Conservation (phyloP, 257 asterid genomes). For the Solanum tacnaense region DNA sequence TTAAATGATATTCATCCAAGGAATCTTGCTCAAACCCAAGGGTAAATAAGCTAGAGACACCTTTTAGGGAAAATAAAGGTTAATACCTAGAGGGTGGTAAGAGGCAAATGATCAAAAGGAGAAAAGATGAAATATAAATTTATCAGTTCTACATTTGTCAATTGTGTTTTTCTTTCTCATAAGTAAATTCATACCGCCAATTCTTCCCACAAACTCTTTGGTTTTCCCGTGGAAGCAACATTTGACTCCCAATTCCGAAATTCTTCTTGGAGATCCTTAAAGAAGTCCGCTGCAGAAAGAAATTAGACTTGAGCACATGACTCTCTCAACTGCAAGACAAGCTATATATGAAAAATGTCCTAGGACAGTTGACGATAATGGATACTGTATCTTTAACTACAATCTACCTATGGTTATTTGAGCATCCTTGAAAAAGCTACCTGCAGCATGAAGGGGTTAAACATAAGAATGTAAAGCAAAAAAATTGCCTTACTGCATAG, state of each 20-base stretch:
- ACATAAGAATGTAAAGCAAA: slow-evolving; percentile 32
- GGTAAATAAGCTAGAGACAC: not conserved
- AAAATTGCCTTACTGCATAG: not conserved
- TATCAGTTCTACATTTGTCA: not conserved
- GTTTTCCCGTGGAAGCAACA: slow-evolving; percentile 59
- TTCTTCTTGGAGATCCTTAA: slow-evolving; percentile 90
- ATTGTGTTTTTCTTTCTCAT: not conserved
- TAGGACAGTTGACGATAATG: slow-evolving; percentile 5
- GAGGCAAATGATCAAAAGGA: not conserved
- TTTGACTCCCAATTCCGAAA: slow-evolving; percentile 78
- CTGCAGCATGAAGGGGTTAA: slow-evolving; percentile 70
- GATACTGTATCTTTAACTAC: not conserved
- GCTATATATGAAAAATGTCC: slow-evolving; percentile 2
- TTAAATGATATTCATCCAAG: not conserved
- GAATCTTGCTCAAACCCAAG: not conserved
- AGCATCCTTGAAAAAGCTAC: slow-evolving; percentile 80
- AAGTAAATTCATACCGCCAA: slow-evolving; percentile 43
- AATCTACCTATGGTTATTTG: slow-evolving; percentile 88
- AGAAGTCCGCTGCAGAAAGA: slow-evolving; percentile 63
- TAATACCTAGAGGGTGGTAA: not conserved
- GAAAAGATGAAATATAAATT: not conserved
- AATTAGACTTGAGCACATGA: slow-evolving; percentile 13
- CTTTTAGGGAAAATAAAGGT: not conserved
- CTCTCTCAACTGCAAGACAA: not conserved
- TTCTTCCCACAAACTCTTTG: slow-evolving; percentile 96